These are phyloP conservation scores for Alternaria gansuensis DNA, from an alignment of 2,329 filamentous ascomycete species.

Conservation along the genomic window DNA sequence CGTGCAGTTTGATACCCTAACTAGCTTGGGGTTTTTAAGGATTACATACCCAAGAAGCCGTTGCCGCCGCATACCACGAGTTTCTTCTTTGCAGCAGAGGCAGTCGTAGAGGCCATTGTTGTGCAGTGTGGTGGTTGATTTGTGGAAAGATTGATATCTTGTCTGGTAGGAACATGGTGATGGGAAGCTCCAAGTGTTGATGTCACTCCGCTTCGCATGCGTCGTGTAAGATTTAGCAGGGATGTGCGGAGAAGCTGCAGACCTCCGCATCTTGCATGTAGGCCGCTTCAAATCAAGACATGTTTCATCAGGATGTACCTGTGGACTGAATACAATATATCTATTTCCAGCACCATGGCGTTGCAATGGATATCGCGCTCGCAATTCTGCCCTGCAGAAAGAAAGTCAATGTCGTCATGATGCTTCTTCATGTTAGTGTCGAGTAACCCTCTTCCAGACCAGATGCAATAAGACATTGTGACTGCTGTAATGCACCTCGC, in stretches of 20 bases:
- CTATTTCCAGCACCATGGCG: not conserved
- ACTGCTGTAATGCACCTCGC: not conserved
- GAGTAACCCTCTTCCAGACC: not conserved
- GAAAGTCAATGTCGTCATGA: constrained; percentile 10
- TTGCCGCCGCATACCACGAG: constrained; percentile 93
- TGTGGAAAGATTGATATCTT: not conserved
- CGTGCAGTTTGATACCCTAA: not conserved
- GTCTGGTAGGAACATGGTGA: not conserved
- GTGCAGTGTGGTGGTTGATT: constrained; percentile 16
- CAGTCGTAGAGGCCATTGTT: constrained; percentile 62
- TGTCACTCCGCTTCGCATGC: constrained; percentile 40
- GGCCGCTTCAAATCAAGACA: not conserved
- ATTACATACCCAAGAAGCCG: constrained; percentile 78
- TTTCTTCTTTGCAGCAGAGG: constrained; percentile 72
- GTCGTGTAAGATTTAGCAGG: constrained; percentile 39
- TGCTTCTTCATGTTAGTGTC: constrained; percentile 6
- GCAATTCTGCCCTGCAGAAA: not conserved
- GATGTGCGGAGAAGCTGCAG: constrained; percentile 24
- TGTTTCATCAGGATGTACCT: not conserved
- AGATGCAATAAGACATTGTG: not conserved
- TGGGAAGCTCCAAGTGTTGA: constrained; percentile 43
- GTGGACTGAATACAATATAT: not conserved
- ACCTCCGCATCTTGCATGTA: constrained; percentile 17
- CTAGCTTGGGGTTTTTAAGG: not conserved
- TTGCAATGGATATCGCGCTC: not conserved